Evolutionary conservation across 352 stramenopile species (phyloP), one percentile per base, ranked within the genome.

Genomic region (Globisporangium orthogonon): DNA sequence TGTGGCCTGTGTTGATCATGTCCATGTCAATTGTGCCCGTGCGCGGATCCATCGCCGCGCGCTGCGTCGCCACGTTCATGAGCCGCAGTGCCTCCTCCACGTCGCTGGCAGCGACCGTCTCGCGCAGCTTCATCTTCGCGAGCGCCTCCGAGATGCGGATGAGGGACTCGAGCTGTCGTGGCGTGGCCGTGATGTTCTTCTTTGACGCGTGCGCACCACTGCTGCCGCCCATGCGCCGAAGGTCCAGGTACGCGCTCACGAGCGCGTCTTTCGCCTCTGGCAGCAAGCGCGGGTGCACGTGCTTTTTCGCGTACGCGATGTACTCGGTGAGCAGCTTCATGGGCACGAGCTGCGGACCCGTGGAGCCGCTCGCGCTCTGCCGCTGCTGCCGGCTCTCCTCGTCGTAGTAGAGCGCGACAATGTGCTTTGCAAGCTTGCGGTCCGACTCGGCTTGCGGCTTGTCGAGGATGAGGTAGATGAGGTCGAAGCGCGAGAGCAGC

Each of bases 11-110:
- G 52, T 96, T 96, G 69, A 99, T 98, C 91, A 98, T 98, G 70
- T 99, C 97, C 97, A 99, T 99, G 73, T 99, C 97, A 67, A 99
- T 99, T n/a, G 91, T 94, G 39, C 97, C 97, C 2, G 97, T 99
- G 45, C 92, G 75, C 35, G 97, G 96, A 66, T 99, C 97, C 63
- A 98, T 99, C 13, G 97, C 97, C 7, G 97, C 93, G 41, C 86
- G 89, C 70, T 99, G 96, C 11, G 97, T 99, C 7, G 97, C 97
- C 48, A 98, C 91, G 57, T 97, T 97, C 94, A 99, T 98, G 11
- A 99, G 83, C 17, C 97, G 79, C 13, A 98, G 76, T 9, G 97
- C 97, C 81, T 99, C 97, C 11, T 76, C 65, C 0, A 99, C 96
- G 73, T 99, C 95, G 29, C 65, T 67, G 47, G 73, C 61, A 40